Percentiles rank a stretch among this genome's conserved stretches.
phyloP scores from a whole-genome alignment of 176 grass and related monocot species.

The Thalia dealbata region DNA sequence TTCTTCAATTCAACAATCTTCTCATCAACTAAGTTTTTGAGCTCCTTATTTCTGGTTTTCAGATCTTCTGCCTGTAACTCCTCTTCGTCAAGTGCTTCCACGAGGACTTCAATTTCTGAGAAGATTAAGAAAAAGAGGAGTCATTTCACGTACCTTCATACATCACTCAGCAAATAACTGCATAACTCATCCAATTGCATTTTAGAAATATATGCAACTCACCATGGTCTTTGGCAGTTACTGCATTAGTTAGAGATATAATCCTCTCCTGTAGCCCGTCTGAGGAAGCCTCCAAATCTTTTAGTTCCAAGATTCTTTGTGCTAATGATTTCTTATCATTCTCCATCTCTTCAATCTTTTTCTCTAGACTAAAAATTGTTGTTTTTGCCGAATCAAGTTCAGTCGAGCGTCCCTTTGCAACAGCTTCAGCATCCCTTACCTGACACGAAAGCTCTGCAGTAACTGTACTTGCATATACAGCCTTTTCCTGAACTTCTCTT shows the following conservation, averaged over 20 bases:
- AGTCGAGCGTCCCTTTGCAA: conserved; percentile 33
- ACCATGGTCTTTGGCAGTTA: conserved; percentile 15
- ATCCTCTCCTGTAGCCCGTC: conserved; percentile 25
- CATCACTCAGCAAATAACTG: conserved; percentile 20
- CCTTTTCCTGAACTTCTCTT: conserved; percentile 73
- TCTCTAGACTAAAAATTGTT: conserved; percentile 57
- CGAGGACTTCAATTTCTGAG: conserved; percentile 84
- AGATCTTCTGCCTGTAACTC: conserved; percentile 71
- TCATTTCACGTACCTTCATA: too few species aligned
- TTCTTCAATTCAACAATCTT: conserved; percentile 56
- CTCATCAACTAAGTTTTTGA: conserved; percentile 59
- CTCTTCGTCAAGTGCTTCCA: conserved; percentile 98
- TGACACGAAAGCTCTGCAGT: conserved; percentile 76
- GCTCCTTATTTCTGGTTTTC: conserved; percentile 50
- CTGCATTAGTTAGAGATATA: conserved; percentile 4
- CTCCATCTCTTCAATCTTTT: conserved; percentile 52
- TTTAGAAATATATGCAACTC: conserved; percentile 7
- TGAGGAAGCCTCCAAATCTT: conserved; percentile 44
- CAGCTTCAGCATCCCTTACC: conserved; percentile 54
- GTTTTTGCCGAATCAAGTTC: conserved; percentile 43
- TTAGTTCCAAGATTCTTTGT: conserved; percentile 42
- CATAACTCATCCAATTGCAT: conserved; percentile 19
- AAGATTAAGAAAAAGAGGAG: conserved; percentile 21
- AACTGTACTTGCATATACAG: conserved; percentile 58
- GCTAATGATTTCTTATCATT: conserved; percentile 52